Evolutionary conservation across 2,329 filamentous ascomycete genomes (phyloP).

Genomic region (Hypoxylon sp.): DNA sequence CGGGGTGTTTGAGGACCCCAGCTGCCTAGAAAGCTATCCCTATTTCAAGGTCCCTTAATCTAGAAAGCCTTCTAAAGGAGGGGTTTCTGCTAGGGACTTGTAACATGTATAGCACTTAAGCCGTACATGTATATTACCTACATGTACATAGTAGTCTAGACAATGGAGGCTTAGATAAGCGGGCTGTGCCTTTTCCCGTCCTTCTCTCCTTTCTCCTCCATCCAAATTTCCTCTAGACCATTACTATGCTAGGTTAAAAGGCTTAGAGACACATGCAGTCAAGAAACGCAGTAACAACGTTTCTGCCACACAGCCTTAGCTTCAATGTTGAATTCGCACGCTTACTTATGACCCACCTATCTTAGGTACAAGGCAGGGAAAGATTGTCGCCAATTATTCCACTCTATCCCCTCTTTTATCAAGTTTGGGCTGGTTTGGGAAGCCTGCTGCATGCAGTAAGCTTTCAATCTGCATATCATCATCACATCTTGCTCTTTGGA

Average conservation of each 20-base stretch:
- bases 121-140: no score
- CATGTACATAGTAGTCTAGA: no score
- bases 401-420: background rate
- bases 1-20: slow-evolving; percentile 42
- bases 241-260: no score
- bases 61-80: background rate
- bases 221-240: background rate
- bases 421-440: background rate
- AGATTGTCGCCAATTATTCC: background rate
- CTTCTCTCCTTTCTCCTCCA: background rate
- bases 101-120: background rate
- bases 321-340: no score
- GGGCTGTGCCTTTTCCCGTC: background rate
- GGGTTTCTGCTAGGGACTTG: no score
- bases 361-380: background rate
- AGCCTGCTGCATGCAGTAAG: slow-evolving; percentile 23
- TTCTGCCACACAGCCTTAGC: background rate
- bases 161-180: slow-evolving; percentile 6
- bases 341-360: background rate
- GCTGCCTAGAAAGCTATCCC: slow-evolving; percentile 5
- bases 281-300: background rate
- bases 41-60: slow-evolving; percentile 3
- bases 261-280: no score
- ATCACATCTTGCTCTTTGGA: slow-evolving; percentile 2
- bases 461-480: slow-evolving; percentile 20